Conservation (phyloP, 202 grass and related monocot species). For the Elaeis oleifera region DNA sequence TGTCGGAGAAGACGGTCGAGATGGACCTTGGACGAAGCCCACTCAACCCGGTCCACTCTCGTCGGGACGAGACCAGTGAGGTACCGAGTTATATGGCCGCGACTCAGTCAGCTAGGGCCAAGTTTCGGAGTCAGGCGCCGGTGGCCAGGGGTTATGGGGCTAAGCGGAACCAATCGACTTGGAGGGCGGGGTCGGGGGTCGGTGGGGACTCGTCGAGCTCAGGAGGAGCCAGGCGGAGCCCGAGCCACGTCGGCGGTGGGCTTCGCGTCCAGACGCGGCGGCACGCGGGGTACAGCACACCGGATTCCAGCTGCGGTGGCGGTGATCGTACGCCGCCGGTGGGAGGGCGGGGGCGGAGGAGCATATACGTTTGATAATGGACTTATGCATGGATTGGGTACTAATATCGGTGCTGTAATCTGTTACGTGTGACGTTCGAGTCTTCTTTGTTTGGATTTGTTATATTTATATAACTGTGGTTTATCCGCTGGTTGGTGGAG, state of each 20-base stretch:
- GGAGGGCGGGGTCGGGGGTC: not conserved
- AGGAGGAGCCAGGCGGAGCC: constrained; percentile 1
- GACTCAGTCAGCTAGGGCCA: constrained; percentile 70
- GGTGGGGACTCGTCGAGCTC: constrained; percentile 12
- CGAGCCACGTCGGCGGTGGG: not conserved
- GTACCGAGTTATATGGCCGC: constrained; percentile 74
- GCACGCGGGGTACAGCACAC: constrained; percentile 14
- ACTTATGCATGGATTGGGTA: too few relatives aligned
- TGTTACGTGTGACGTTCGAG: too few relatives aligned
- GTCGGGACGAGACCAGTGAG: not conserved
- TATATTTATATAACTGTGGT: too few relatives aligned
- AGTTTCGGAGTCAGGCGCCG: constrained; percentile 29
- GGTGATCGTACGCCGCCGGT: constrained; percentile 29
- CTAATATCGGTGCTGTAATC: too few relatives aligned
- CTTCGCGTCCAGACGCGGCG: not conserved
- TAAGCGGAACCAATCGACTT: constrained; percentile 12
- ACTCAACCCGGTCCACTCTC: not conserved
- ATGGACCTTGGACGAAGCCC: constrained; percentile 33
- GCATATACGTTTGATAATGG: too few relatives aligned
- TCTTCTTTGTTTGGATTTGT: too few relatives aligned
- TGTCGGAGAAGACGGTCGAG: constrained; percentile 55
- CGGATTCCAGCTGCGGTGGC: constrained; percentile 35
- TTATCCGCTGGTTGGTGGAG: too few relatives aligned
- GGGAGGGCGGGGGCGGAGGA: not conserved
- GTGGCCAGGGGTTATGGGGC: not conserved